Conservation (phyloP, 495 filamentous ascomycete species). For the Ramalina intermedia region DNA sequence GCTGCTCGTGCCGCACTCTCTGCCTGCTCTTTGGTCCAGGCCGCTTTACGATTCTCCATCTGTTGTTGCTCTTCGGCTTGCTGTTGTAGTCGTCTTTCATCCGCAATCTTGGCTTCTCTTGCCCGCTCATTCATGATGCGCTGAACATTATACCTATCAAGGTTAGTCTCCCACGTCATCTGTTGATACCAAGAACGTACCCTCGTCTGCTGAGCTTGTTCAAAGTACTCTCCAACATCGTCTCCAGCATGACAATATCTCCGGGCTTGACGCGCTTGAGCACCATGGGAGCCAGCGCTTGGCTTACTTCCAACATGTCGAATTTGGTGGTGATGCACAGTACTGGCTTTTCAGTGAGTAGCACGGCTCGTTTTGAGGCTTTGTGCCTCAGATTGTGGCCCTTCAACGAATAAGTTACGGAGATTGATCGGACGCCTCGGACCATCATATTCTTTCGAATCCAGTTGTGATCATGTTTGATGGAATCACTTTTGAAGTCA, state of each 20-base stretch:
- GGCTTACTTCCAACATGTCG: slow-evolving; percentile 80
- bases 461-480: slow-evolving; percentile 78
- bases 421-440: slow-evolving; percentile 58
- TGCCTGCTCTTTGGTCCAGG: slow-evolving; percentile 28
- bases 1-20: slow-evolving; percentile 15
- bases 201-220: slow-evolving; percentile 64
- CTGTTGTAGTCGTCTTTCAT: slow-evolving; percentile 63
- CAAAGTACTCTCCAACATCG: slow-evolving; percentile 69
- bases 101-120: slow-evolving; percentile 69
- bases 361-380: slow-evolving; percentile 51
- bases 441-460: slow-evolving; percentile 73
- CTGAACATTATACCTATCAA: slow-evolving; percentile 66
- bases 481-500: slow-evolving; percentile 47
- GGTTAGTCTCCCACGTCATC: not conserved
- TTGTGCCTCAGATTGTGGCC: slow-evolving; percentile 49
- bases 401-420: slow-evolving; percentile 56
- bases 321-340: slow-evolving; percentile 48
- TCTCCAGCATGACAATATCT: slow-evolving; percentile 73
- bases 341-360: slow-evolving; percentile 38
- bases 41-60: slow-evolving; percentile 46
- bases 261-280: slow-evolving; percentile 73
- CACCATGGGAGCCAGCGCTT: slow-evolving; percentile 63
- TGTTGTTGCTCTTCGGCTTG: slow-evolving; percentile 57
- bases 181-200: not conserved
- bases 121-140: slow-evolving; percentile 76